phyloP scores from a whole-genome alignment of 1,139 yeast species.

The Geotrichum carabidarum region DNA sequence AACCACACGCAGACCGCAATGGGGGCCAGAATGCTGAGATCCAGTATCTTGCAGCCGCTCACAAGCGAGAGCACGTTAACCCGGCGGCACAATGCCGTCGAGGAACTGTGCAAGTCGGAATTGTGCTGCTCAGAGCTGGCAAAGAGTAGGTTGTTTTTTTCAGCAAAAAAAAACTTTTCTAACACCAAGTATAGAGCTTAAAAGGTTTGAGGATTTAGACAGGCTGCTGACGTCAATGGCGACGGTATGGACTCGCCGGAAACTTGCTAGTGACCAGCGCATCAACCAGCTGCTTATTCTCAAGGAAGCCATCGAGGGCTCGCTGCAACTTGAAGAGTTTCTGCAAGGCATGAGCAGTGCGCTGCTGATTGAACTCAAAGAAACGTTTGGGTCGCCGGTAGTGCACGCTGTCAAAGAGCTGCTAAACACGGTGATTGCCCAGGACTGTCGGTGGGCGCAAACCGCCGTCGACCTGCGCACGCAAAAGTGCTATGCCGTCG shows the following conservation, averaged over 20 bases:
- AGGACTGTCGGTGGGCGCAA: constrained; percentile 43
- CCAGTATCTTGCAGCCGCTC: constrained; percentile 44
- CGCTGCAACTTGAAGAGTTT: constrained; percentile 1
- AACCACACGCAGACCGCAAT: constrained; percentile 43
- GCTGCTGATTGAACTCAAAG: constrained; percentile 9
- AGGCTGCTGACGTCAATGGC: constrained; percentile 17
- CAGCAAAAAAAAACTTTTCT: background rate
- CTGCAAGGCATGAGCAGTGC: constrained; percentile 6
- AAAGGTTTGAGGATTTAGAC: constrained; percentile 18
- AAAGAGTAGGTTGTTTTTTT: constrained; percentile 4
- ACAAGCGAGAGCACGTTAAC: constrained; percentile 38
- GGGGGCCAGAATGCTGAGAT: constrained; percentile 43
- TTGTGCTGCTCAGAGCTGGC: constrained; percentile 3
- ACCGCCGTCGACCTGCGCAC: constrained; percentile 41
- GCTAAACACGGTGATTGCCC: constrained; percentile 39
- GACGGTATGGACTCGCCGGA: constrained; percentile 10
- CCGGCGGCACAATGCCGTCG: constrained; percentile 13
- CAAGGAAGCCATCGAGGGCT: constrained; percentile 13
- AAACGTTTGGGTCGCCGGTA: constrained; percentile 7
- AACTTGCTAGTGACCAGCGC: constrained; percentile 10
- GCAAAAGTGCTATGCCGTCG: constrained; percentile 45
- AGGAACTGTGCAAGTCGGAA: constrained; percentile 11
- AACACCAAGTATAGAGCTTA: constrained; percentile 4
- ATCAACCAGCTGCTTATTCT: constrained; percentile 17
- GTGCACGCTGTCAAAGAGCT: constrained; percentile 28